These are phyloP conservation scores for Heterobasidion parviporum DNA, from an alignment of 1,284 basidiomycete species.

Conservation along the genomic window DNA sequence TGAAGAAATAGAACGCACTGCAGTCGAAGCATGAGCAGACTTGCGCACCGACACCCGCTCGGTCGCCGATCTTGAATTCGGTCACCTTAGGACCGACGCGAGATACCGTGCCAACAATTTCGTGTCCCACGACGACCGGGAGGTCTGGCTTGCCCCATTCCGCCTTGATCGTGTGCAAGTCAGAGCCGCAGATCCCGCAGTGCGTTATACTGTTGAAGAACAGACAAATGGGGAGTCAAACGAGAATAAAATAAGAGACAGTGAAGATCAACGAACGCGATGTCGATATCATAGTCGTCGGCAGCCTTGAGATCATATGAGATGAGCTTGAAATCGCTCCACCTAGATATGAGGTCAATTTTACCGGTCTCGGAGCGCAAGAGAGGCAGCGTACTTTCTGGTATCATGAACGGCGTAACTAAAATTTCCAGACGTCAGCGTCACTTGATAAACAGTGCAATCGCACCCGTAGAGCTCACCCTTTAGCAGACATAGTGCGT, in stretches of 20 bases:
- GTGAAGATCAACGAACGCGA: conserved; percentile 11
- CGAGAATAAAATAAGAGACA: background rate
- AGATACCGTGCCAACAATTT: conserved; percentile 53
- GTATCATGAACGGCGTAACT: background rate
- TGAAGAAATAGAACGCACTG: conserved; percentile 4
- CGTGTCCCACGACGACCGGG: conserved; percentile 44
- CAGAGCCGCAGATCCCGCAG: conserved; percentile 37
- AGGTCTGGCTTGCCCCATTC: conserved; percentile 39
- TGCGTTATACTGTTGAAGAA: conserved; percentile 20
- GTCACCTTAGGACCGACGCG: conserved; percentile 46
- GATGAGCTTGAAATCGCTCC: conserved; percentile 34
- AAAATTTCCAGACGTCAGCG: background rate
- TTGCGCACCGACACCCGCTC: conserved; percentile 60
- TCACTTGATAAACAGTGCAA: too few species aligned
- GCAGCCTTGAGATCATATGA: conserved; percentile 25
- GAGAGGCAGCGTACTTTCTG: background rate
- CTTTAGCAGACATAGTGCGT: background rate
- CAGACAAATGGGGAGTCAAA: background rate
- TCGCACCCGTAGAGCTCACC: background rate
- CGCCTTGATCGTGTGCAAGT: conserved; percentile 43
- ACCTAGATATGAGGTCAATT: conserved; percentile 8
- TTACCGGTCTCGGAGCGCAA: background rate
- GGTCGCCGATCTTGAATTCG: conserved; percentile 52
- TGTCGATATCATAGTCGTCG: conserved; percentile 25
- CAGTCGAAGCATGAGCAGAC: conserved; percentile 46